Percentiles rank a stretch among this genome's conserved stretches.
These are phyloP conservation scores for Podospora sp. DNA, from an alignment of 495 filamentous ascomycete species.

Conservation along the genomic window DNA sequence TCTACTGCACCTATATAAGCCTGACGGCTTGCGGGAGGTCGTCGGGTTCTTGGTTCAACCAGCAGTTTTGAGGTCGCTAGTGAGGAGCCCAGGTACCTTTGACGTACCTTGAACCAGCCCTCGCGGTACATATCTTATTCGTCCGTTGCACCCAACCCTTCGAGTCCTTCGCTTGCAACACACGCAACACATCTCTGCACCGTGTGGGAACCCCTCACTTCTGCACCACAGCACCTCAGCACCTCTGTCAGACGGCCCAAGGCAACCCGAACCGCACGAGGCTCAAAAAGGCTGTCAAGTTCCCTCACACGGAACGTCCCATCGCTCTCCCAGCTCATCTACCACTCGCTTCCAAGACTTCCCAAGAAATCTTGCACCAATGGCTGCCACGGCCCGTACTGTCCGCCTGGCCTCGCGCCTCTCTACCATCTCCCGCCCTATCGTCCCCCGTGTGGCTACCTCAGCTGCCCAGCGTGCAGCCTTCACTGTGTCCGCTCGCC, in stretches of 20 bases:
- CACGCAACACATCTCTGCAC: constrained; percentile 3
- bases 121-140: constrained; percentile 2
- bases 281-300: constrained; percentile 1
- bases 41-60: constrained; percentile 23
- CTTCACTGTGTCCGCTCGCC: constrained; percentile 41
- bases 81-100: constrained; percentile 41
- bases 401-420: constrained; percentile 39
- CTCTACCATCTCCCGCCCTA: constrained; percentile 39
- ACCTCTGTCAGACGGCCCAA: not conserved
- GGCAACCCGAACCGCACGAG: constrained; percentile 1
- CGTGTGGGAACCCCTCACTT: constrained; percentile 20
- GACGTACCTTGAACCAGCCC: constrained; percentile 32
- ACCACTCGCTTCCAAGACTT: constrained; percentile 4
- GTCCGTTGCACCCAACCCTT: not conserved
- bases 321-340: constrained; percentile 8
- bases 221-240: constrained; percentile 10
- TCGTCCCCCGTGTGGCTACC: constrained; percentile 21
- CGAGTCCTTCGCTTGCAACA: constrained; percentile 13
- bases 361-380: constrained; percentile 29
- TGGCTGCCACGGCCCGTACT: constrained; percentile 45
- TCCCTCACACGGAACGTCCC: constrained; percentile 6
- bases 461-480: constrained; percentile 37
- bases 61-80: constrained; percentile 46
- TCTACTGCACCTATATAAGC: constrained; percentile 28
- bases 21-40: constrained; percentile 26